Evolutionary conservation across 805 yeast species (phyloP).

Genomic region (Pichia manshurica): DNA sequence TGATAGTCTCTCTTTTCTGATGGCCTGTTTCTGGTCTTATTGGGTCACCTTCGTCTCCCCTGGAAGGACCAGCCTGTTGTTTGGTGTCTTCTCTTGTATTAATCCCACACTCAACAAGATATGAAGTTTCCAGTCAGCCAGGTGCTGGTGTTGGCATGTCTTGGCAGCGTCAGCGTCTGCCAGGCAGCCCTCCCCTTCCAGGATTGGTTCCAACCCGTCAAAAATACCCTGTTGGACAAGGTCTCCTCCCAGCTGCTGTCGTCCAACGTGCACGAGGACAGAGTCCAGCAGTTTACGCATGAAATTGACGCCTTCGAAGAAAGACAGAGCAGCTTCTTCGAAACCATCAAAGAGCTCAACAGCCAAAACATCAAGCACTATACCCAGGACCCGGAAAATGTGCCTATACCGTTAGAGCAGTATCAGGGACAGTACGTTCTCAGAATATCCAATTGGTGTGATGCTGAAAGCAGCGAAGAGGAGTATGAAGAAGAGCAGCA

Average conservation of each 20-base stretch:
- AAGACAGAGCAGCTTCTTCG: not conserved
- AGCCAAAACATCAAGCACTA: slow-evolving; percentile 5
- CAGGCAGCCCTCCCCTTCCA: not conserved
- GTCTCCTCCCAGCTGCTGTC: not conserved
- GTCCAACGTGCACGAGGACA: not conserved
- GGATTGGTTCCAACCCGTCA: not conserved
- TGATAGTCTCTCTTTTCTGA: too few species aligned
- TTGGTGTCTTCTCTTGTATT: too few species aligned
- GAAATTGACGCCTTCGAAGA: not conserved
- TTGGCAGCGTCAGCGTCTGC: too few species aligned
- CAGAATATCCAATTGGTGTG: slow-evolving; percentile 33
- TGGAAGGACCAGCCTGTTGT: too few species aligned
- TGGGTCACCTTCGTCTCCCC: too few species aligned
- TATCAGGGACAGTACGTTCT: slow-evolving; percentile 36
- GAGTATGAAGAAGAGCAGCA: not conserved
- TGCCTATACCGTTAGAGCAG: not conserved
- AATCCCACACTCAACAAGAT: too few species aligned
- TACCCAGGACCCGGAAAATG: not conserved
- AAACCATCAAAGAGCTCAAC: not conserved
- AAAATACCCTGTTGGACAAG: not conserved
- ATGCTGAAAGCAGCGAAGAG: slow-evolving; percentile 16
- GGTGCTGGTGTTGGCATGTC: too few species aligned
- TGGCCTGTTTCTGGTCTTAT: too few species aligned
- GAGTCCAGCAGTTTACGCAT: not conserved
- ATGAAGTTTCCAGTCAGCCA: too few species aligned